Conservation (phyloP, 164 flowering plant genomes). For the Tetracentron sinense region DNA sequence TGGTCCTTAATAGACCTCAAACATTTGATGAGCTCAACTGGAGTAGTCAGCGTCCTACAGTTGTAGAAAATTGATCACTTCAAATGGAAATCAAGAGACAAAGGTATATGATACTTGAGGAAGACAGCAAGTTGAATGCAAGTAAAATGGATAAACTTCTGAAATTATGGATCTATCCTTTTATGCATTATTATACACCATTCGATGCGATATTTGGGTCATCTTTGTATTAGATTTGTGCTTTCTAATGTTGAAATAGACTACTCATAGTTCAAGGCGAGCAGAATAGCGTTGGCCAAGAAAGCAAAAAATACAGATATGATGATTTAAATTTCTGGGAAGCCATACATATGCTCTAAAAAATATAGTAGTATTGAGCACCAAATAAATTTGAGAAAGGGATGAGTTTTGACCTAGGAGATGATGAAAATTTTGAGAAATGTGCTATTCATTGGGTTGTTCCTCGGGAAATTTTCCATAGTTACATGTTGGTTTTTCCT, state of each 20-base stretch:
- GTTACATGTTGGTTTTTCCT: not conserved
- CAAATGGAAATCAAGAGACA: not conserved
- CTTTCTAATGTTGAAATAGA: too few species aligned
- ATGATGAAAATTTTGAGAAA: not conserved
- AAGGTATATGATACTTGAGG: not conserved
- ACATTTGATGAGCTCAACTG: slow-evolving; percentile 58
- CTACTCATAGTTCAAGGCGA: too few species aligned
- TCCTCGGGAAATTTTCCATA: not conserved
- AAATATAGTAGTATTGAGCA: too few species aligned
- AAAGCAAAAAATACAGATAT: too few species aligned
- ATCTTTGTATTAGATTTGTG: too few species aligned
- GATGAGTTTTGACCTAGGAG: not conserved
- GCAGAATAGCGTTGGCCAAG: too few species aligned
- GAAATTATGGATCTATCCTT: too few species aligned
- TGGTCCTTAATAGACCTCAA: slow-evolving; percentile 58
- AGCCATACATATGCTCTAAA: too few species aligned
- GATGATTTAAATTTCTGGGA: too few species aligned
- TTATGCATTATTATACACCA: too few species aligned
- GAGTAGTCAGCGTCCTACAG: slow-evolving; percentile 58
- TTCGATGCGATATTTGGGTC: too few species aligned
- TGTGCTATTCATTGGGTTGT: not conserved
- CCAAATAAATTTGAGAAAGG: too few species aligned
- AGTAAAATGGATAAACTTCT: not conserved
- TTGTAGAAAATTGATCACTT: slow-evolving; percentile 1
- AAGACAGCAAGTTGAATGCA: not conserved